Base-by-base conservation (phyloP, 352 stramenopile species). In the Phytophthora quininea region DNA sequence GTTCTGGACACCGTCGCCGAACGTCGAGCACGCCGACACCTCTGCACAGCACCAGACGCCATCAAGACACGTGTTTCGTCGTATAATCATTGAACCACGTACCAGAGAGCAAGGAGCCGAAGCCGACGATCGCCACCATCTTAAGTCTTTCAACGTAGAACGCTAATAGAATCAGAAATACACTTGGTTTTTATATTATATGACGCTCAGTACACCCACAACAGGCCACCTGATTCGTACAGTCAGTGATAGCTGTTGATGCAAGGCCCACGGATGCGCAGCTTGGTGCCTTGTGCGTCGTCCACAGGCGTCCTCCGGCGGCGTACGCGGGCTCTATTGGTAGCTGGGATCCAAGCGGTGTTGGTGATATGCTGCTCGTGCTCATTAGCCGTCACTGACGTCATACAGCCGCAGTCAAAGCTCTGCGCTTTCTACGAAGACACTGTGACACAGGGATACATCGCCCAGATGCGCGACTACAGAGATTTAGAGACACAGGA, bases 51-150 rank as follows among this genome's bases (percentile, higher is more conserved):
- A 62, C 38, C 8, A 42, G 14, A 54, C 10, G 19, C 8, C 11
- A 15, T 49, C 52, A 62, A 33, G 38, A 11, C 0, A n/a, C 46
- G 19, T 1, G 27, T 55, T 45, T 46, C 5, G 19, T 14, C 1
- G 37, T 31, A 40, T 12, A 53, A 40, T 38, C 8, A 19, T 27
- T 9, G 6, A 4, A 67, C 19, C 19, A 24, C 49, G 37, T 46
- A 89, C 82, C 79, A 3, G 89, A 97, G 24, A 98, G 70, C n/a
- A 98, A 77, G 50, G 89, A 97, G 35, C 94, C 94, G 71, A 97
- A 98, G 68, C 91, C 92, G 31, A 98, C 75, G 66, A 98, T 91
- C 24, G 86, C 94, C 62, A 83, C 76, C 74, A 85, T 84, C 1
- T 3, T 54, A 19, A 37, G 33, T 12, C 33, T 37, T 53, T 14